Evolutionary conservation across 305 asterid genomes (phyloP), one percentile per base, ranked within the genome.

Genomic region (Fraxinus paxiana): DNA sequence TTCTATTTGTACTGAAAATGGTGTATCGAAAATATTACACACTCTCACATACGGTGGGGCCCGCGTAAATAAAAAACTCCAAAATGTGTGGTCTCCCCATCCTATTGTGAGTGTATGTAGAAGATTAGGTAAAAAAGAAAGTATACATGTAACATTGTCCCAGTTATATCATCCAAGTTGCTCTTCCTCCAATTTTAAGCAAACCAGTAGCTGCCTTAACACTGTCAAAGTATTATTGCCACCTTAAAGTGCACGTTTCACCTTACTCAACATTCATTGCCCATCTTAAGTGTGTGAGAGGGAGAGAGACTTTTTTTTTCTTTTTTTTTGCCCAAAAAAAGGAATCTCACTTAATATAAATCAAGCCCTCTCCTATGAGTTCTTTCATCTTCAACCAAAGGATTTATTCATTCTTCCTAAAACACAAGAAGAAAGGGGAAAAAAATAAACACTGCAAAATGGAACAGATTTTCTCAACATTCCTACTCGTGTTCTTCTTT

Each of bases 141-240:
- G 26, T 28, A 2, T 28, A 28, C 31, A 28, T 1, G 2, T 28
- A 28, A 2, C 31, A 28, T 28, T 24, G 26, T 24, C 26, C 26
- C 26, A 61, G 10, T 65, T 33, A 78, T 34, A 56, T 63, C 26
- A 17, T 10, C 67, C 76, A 81, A 85, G 78, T 78, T 82, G 76
- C 72, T 77, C 28, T 82, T 65, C 80, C 94, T 85, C 87, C 83
- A 73, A 84, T 74, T 59, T 80, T 75, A 90, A 90, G 94, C 91
- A 86, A 92, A 76, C 54, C 84, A 80, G 78, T 61, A 83, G 87
- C 81, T 82, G 84, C 85, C 70, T 73, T 71, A 81, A 83, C 88
- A 84, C 80, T 83, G 79, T 84, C 89, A 78, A 77, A 20, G 34
- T 28, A 26, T 24, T 67, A n/a, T 67, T 67, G 35, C n/a, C 73